These are phyloP conservation scores for Ophiostoma ips DNA, from an alignment of 2,329 filamentous ascomycete species.

Conservation along the genomic window DNA sequence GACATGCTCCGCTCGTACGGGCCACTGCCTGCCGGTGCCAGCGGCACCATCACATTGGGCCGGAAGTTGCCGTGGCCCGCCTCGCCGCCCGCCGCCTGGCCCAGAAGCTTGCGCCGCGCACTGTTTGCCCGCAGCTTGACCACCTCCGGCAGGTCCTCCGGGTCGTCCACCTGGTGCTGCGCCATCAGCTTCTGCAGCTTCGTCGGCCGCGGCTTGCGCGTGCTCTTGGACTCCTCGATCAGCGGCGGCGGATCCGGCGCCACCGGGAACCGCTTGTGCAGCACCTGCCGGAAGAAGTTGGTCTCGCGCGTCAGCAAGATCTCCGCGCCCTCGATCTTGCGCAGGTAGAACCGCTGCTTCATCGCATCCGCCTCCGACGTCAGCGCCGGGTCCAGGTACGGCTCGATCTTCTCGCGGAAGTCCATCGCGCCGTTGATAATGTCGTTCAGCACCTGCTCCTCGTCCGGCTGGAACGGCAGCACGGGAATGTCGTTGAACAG, in stretches of 20 bases:
- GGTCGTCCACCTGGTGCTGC: conserved; percentile 76
- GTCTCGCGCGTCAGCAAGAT: conserved; percentile 84
- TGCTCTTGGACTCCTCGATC: conserved; percentile 76
- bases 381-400: conserved; percentile 68
- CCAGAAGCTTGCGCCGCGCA: conserved; percentile 56
- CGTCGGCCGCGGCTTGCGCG: conserved; percentile 86
- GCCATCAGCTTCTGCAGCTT: conserved; percentile 93
- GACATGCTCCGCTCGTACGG: background rate
- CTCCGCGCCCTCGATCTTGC: conserved; percentile 94
- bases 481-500: conserved; percentile 72
- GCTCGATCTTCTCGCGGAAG: conserved; percentile 70
- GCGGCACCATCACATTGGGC: conserved; percentile 3
- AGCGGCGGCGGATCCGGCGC: conserved; percentile 76
- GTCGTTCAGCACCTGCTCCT: conserved; percentile 71
- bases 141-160: conserved; percentile 76
- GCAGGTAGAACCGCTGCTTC: conserved; percentile 84
- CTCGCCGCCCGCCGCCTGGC: conserved; percentile 37
- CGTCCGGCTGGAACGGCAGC: conserved; percentile 89
- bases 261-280: conserved; percentile 90
- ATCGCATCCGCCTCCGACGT: conserved; percentile 67
- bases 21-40: conserved; percentile 3
- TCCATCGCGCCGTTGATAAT: conserved; percentile 75
- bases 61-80: conserved; percentile 15
- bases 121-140: conserved; percentile 66
- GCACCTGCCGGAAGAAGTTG: conserved; percentile 92